Base-by-base conservation (phyloP, 2,329 filamentous ascomycete species). In the Diaporthe velutina region DNA sequence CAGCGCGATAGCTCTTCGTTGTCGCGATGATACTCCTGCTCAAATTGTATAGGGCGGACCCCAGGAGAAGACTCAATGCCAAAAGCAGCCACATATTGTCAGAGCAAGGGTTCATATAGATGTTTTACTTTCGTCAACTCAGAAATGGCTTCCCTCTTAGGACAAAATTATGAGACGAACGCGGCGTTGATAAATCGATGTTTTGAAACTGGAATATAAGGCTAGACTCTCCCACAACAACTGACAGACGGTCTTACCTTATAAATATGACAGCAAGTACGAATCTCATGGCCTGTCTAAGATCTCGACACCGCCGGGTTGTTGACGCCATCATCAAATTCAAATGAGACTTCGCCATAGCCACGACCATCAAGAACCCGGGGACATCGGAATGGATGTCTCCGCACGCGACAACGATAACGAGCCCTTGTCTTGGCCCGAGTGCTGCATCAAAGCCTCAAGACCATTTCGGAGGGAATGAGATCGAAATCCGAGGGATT, bases 371-470 rank as follows among this genome's bases (percentile, higher is more conserved):
- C 54, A n/a, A 35, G 22, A 40, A 35, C 9, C 1, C 28, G 55
- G 10, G 19, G 40, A n/a, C 4, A 15, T 38, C 6, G 55, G 10
- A 58, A 15, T 40, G 7, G 19, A 25, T 35, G 19, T 40, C 22
- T 38, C 33, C 33, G 30, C 30, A 40, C 10, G 33, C 55, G 55
- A 58, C 55, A 58, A 58, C 55, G 55, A 58, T n/a, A 57, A 57
- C 54, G 54, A 58, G 17, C 5, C 10, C 40, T 12, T 15, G 4
- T 1, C 33, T 58, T 58, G 33, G 22, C 35, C 12, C 13, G 22
- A 38, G 8, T 19, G n/a, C 25, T 30, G n/a, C 10, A 35, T 35
- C 54, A 25, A 9, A 58, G 55, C 10, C 19, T 25, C 33, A 38
- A 15, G 33, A 22, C 33, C 35, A 25, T 2, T 58, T 25, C 22